These are phyloP conservation scores for Penicillium longicatenatum DNA, from an alignment of 495 filamentous ascomycete species.

Conservation along the genomic window DNA sequence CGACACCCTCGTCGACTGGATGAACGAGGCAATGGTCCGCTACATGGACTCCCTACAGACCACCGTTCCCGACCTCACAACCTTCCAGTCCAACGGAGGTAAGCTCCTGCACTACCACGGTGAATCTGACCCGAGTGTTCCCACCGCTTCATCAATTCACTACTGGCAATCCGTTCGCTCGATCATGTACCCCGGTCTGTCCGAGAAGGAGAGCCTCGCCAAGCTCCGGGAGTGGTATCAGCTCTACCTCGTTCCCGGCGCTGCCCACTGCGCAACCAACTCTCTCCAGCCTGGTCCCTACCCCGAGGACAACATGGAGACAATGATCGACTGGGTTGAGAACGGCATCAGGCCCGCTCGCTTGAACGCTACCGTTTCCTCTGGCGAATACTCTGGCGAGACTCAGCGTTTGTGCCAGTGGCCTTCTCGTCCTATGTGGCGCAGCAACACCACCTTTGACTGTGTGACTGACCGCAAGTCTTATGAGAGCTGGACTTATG, in stretches of 20 bases:
- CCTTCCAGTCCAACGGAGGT: slow-evolving; percentile 44
- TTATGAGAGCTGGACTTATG: not conserved
- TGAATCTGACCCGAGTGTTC: slow-evolving; percentile 46
- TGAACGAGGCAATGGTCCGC: slow-evolving; percentile 20
- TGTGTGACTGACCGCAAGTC: not conserved
- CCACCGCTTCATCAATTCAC: slow-evolving; percentile 44
- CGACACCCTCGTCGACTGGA: slow-evolving; percentile 50
- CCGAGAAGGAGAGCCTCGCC: slow-evolving; percentile 31
- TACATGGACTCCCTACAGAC: slow-evolving; percentile 26
- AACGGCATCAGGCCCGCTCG: slow-evolving; percentile 34
- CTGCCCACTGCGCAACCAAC: slow-evolving; percentile 45
- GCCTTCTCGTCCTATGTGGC: not conserved
- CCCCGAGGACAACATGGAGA: slow-evolving; percentile 41
- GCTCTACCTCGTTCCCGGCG: slow-evolving; percentile 50
- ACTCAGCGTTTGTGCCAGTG: not conserved
- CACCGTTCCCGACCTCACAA: slow-evolving; percentile 45
- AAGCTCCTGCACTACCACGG: slow-evolving; percentile 54
- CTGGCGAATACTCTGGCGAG: not conserved
- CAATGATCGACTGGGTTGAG: slow-evolving; percentile 52
- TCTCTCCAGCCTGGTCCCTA: slow-evolving; percentile 39
- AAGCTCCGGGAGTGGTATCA: slow-evolving; percentile 49
- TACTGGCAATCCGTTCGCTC: slow-evolving; percentile 50
- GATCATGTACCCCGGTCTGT: slow-evolving; percentile 45
- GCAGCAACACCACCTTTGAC: not conserved
- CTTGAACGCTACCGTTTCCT: not conserved